Evolutionary conservation across 805 yeast genomes (phyloP), one percentile per base, ranked within the genome.

Genomic region (Starmerella kuoi): DNA sequence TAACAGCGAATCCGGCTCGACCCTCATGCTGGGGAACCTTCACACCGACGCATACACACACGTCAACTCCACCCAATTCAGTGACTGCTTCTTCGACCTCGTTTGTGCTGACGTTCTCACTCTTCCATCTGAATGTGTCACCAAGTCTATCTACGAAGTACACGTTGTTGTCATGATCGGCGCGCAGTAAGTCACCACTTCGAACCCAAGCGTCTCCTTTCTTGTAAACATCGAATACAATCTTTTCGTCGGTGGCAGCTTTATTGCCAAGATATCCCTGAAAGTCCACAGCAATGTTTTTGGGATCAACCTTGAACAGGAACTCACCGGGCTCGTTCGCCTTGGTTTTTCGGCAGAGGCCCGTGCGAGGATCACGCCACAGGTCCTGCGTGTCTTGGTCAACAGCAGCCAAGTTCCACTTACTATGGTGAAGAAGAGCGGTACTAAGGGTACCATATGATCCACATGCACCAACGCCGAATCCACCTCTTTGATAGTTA

Each of bases 91-190:
- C 81, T 58, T 88, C 96, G 31, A 87, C 95, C 63, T 87, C 96
- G 26, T 87, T 78, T 12, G 96, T 86, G 15, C 91, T 77, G 9
- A 88, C 95, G 60, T 87, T 87, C 63, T 87, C 97, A 2, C 94
- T 80, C 64, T 85, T 88, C 97, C 97, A 87, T 53, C 97, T 70
- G 66, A 82, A 87, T 0, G 96, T 88, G 57, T 87, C 97, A 32
- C 97, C 97, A 55, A 88, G 63, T 56, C 97, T 69, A 65, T 87
- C 97, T 35, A 86, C 84, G 61, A 87, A 87, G 61, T 79, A 84
- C 58, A 80, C 69, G 50, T 78, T 63, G 1, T 84, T 81, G 49
- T 77, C 70, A 23, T 66, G 67, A 59, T 85, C 94, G 57, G 68
- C 63, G 52, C 66, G 74, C 56, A 88, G 66, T 51, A 87, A 67